Conservation (phyloP, 2,329 filamentous ascomycete genomes). For the Drechslera avenae region DNA sequence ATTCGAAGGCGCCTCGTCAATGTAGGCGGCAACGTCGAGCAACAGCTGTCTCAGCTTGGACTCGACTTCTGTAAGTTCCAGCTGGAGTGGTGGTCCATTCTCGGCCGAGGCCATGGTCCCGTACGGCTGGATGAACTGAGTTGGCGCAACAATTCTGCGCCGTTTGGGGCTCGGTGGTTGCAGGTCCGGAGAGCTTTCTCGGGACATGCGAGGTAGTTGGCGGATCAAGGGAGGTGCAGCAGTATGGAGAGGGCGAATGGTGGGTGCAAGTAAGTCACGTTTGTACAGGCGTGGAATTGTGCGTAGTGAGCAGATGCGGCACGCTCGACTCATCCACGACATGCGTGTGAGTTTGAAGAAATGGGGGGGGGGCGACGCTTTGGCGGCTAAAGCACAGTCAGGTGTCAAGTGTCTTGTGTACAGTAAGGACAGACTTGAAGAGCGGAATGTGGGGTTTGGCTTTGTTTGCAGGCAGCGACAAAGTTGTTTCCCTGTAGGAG, state of each 20-base stretch:
- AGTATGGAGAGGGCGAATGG: not conserved
- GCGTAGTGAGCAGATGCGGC: constrained; percentile 35
- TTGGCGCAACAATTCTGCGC: constrained; percentile 30
- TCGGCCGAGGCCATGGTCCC: constrained; percentile 35
- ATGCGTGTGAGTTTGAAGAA: constrained; percentile 34
- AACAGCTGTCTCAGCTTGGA: constrained; percentile 74
- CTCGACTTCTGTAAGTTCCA: constrained; percentile 72
- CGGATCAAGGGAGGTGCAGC: constrained; percentile 3
- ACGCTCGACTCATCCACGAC: constrained; percentile 37
- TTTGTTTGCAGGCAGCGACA: constrained; percentile 7
- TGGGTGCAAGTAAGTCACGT: constrained; percentile 23
- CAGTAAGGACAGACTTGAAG: constrained; percentile 9
- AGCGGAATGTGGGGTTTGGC: not conserved
- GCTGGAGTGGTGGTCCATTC: constrained; percentile 30
- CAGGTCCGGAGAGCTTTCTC: constrained; percentile 19
- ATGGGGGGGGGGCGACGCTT: not conserved
- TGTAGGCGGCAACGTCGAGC: constrained; percentile 77
- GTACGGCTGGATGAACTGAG: constrained; percentile 31
- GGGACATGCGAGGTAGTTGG: constrained; percentile 40
- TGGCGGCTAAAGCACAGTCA: not conserved
- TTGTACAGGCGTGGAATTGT: constrained; percentile 29
- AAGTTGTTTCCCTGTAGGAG: too few species aligned
- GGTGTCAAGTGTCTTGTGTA: not conserved
- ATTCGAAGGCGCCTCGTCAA: constrained; percentile 55
- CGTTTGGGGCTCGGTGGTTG: constrained; percentile 41